Percentiles rank a stretch among this genome's conserved stretches.
phyloP scores from a whole-genome alignment of 306 rosid species.

The Prunus mume region DNA sequence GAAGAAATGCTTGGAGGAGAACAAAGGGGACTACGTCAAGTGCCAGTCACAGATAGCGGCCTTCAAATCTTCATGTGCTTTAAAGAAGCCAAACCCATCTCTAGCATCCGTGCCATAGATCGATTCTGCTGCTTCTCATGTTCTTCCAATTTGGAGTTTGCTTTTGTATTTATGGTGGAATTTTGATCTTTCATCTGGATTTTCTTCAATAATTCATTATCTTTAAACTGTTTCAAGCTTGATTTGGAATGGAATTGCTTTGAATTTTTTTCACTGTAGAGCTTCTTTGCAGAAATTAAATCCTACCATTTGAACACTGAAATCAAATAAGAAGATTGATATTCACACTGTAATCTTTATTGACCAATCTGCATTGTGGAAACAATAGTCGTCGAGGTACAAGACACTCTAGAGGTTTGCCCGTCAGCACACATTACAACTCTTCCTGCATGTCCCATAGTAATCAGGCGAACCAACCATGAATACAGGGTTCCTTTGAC shows the following conservation, averaged over 20 bases:
- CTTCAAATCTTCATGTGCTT: constrained; percentile 67
- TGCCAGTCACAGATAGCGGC: constrained; percentile 81
- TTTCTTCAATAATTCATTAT: background rate
- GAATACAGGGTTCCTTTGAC: constrained; percentile 70
- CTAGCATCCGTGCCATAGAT: constrained; percentile 28
- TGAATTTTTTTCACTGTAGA: background rate
- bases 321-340: background rate
- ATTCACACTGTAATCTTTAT: background rate
- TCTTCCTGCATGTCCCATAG: constrained; percentile 86
- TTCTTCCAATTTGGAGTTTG: background rate
- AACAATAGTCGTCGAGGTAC: background rate
- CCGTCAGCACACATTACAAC: constrained; percentile 69
- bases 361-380: background rate
- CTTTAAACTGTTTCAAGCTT: background rate
- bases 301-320: background rate
- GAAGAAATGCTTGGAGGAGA: constrained; percentile 84
- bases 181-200: constrained; percentile 6
- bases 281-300: background rate
- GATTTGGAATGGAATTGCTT: background rate
- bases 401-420: background rate
- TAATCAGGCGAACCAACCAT: constrained; percentile 93
- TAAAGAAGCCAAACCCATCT: constrained; percentile 51
- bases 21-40: constrained; percentile 70
- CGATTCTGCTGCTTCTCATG: background rate
- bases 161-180: background rate